Conservation (phyloP, 2,329 filamentous ascomycete species). For the Claviceps fusiformis region DNA sequence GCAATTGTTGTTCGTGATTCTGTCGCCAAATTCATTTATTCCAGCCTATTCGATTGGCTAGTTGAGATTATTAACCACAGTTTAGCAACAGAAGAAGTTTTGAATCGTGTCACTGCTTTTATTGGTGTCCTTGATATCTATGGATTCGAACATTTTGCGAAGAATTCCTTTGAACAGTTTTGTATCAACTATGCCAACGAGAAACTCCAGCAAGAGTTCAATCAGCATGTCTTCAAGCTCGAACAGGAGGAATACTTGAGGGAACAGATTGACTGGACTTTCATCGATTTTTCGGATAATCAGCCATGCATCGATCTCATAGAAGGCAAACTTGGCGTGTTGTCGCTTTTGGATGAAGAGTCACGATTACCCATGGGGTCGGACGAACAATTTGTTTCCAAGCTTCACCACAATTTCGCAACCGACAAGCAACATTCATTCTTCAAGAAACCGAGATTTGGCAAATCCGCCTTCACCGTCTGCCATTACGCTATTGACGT, state of each 20-base stretch:
- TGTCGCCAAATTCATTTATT: slow-evolving; percentile 97
- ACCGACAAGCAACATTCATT: slow-evolving; percentile 87
- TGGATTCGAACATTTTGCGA: slow-evolving; percentile 97
- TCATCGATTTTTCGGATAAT: slow-evolving; percentile 98
- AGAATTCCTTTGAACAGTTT: slow-evolving; percentile 99
- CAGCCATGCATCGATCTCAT: slow-evolving; percentile 98
- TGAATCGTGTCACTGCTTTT: slow-evolving; percentile 73
- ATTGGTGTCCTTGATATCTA: slow-evolving; percentile 99
- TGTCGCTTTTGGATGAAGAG: slow-evolving; percentile 90
- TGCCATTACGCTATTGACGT: slow-evolving; percentile 98
- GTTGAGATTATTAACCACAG: slow-evolving; percentile 94
- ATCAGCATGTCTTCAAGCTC: slow-evolving; percentile 97
- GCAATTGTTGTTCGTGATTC: slow-evolving; percentile 91
- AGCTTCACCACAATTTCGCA: slow-evolving; percentile 87
- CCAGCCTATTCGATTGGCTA: slow-evolving; percentile 95
- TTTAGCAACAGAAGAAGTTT: slow-evolving; percentile 75
- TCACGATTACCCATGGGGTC: slow-evolving; percentile 93
- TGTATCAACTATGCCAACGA: slow-evolving; percentile 99
- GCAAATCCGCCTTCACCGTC: slow-evolving; percentile 93
- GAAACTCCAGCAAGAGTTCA: slow-evolving; percentile 98
- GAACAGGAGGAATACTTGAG: slow-evolving; percentile 96
- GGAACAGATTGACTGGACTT: slow-evolving; percentile 97
- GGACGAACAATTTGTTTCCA: slow-evolving; percentile 92
- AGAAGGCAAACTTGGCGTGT: slow-evolving; percentile 86
- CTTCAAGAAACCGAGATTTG: slow-evolving; percentile 97